phyloP scores from a whole-genome alignment of 768 basidiomycete species.

The Cantharellus anzutake region DNA sequence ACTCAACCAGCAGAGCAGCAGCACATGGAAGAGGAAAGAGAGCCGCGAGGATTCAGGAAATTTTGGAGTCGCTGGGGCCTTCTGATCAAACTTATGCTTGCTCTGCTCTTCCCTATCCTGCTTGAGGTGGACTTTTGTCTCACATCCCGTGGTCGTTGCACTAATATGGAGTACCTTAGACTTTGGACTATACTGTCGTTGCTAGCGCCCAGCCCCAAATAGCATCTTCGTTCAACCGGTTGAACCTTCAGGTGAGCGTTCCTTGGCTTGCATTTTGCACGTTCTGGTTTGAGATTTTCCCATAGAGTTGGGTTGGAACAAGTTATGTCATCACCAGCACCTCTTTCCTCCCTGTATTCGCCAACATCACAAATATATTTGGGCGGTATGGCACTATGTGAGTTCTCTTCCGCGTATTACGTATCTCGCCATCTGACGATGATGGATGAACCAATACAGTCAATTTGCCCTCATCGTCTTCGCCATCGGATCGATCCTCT shows the following conservation, averaged over 20 bases:
- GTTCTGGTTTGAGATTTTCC: background rate
- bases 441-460: background rate
- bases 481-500: slow-evolving; percentile 26
- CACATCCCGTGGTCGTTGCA: background rate
- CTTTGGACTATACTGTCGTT: slow-evolving; percentile 20
- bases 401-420: background rate
- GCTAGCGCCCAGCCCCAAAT: slow-evolving; percentile 34
- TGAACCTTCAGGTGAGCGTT: slow-evolving; percentile 14
- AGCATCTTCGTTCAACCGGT: slow-evolving; percentile 21
- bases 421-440: background rate
- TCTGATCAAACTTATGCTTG: background rate
- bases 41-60: background rate
- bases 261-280: too few species aligned
- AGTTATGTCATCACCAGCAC: slow-evolving; percentile 32
- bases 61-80: background rate
- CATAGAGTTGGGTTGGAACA: slow-evolving; percentile 13
- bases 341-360: slow-evolving; percentile 33
- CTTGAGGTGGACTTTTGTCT: background rate
- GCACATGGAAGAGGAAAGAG: too few species aligned
- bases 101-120: background rate
- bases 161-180: background rate
- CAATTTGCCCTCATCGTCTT: slow-evolving; percentile 28
- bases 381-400: slow-evolving; percentile 28
- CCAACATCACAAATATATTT: slow-evolving; percentile 30
- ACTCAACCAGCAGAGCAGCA: too few species aligned